Evolutionary conservation across 139 green algal species (phyloP), one percentile per base, ranked within the genome.

Genomic region (Haematococcus lacustris): DNA sequence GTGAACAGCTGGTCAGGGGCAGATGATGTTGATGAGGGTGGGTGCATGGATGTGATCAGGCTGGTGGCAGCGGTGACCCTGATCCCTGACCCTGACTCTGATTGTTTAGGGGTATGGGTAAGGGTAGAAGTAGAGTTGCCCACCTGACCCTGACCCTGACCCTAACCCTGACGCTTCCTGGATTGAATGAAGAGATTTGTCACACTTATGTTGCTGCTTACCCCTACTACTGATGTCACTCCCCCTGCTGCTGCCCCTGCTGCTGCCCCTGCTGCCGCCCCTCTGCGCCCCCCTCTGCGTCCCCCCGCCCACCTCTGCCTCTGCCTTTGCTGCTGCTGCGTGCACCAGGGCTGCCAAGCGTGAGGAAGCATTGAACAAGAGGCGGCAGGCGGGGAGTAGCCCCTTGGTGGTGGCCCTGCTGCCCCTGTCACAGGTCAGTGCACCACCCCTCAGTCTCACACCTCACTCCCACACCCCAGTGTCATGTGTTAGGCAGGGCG

Each of bases 401-500:
- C 89, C 90, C 0, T 40, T 84, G 0, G 81, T 94, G 7, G 86
- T 96, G 13, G 82, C 77, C 0, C 33, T 96, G 59, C 81, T 96
- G 62, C 90, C 89, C 0, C 72, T 96, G 1, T 90, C 84, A 37
- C 61, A 70, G 63, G 84, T 86, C 53, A 63, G 76, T 17, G 7
- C 21, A 38, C 2, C 32, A 39, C 32, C 25, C 26, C 57, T n/a
- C 47, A 21, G 13, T 28, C 13, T 28, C 47, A 57, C 13, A 21
- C 47, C 47, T 28, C 47, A 13, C 21, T 13, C 47, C 13, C 13
- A 13, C 13, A 13, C 47, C 13, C 13, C 47, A 57, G 13, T 57
- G 47, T 28, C 47, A 57, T 57, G 47, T 28, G 21, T 13, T 21
- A 57, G 13, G 21, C 47, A 57, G 47, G 21, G 13, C 47, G 21